Base-by-base conservation (phyloP, 345 rosid species). In the Nasturtium officinale region DNA sequence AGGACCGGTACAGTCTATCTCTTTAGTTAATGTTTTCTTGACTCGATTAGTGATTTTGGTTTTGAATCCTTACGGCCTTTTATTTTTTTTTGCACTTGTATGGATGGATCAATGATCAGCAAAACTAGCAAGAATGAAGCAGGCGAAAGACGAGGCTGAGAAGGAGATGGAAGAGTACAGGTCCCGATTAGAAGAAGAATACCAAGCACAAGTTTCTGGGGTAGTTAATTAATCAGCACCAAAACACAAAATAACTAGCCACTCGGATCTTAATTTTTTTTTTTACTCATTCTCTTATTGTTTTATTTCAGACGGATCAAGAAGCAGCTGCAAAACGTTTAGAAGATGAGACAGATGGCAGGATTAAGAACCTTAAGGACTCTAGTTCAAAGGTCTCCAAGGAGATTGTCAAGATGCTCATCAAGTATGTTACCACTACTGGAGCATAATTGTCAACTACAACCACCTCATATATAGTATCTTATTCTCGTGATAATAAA, bases 91-190 rank as follows among this genome's bases (percentile, higher is more conserved):
- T 6, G 5, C 9, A 9, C 28, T 32, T 9, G 38, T 3, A 3
- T 74, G 60, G 15, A 48, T 69, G 57, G 54, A 33, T 54, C 33
- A 3, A 54, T 45, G 37, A 69, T 33, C 62, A 78, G 82, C 74
- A 55, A 78, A 78, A 42, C 78, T 73, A 47, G 78, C 75, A 62
- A 73, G 82, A 73, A 46, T 78, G 78, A 78, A 78, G 67, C 82
- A 78, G 74, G 82, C 82, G 1, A 78, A 74, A 57, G 82, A 78
- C 26, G 78, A 78, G 61, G 82, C 82, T 48, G 75, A 78, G 75
- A 78, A 69, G 40, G 82, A 78, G 66, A 69, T 78, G 71, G 78
- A 68, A 67, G 71, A 55, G 54, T 78, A 74, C 25, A 59, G 71
- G 6, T 15, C 43, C 28, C 48, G 64, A 7, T 56, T 78, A 74